A percentile compares a stretch with the other conserved stretches of the same genome.
Conservation (phyloP, 2,329 filamentous ascomycete species). For the Bipolaris gigantea region DNA sequence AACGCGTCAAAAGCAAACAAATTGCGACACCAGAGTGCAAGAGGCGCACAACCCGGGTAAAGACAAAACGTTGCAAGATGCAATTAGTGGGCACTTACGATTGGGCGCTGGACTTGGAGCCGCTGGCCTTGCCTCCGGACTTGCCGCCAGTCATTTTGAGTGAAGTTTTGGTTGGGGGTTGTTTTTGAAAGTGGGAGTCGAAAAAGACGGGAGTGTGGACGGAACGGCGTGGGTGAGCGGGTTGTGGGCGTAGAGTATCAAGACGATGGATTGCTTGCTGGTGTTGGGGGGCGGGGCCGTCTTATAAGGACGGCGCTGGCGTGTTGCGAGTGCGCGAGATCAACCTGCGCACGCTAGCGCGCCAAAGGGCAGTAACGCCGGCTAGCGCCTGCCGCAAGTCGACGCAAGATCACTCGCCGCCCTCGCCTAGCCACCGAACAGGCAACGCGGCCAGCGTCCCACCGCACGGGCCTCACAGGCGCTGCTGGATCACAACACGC, state of each 20-base stretch:
- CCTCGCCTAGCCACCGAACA: slow-evolving; percentile 29
- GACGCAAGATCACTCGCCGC: slow-evolving; percentile 30
- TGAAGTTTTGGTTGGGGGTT: slow-evolving; percentile 43
- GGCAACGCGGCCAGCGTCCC: slow-evolving; percentile 26
- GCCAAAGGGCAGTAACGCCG: slow-evolving; percentile 23
- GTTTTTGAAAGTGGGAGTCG: slow-evolving; percentile 35
- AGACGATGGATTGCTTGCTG: slow-evolving; percentile 47
- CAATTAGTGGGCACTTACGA: slow-evolving; percentile 69
- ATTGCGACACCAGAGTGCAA: slow-evolving; percentile 3
- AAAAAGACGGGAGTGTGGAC: slow-evolving; percentile 22
- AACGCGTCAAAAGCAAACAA: slow-evolving; percentile 24
- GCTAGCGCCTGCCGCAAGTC: slow-evolving; percentile 16
- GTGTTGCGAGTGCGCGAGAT: slow-evolving; percentile 47
- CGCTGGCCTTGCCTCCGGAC: slow-evolving; percentile 99
- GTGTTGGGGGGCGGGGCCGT: slow-evolving; percentile 41
- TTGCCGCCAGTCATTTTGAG: slow-evolving; percentile 99
- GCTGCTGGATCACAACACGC: slow-evolving; percentile 46
- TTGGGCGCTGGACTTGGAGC: slow-evolving; percentile 94
- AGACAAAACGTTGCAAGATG: slow-evolving; percentile 8
- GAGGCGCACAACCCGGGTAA: not conserved
- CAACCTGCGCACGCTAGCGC: slow-evolving; percentile 41
- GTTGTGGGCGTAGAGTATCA: slow-evolving; percentile 39
- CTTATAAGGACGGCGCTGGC: slow-evolving; percentile 46
- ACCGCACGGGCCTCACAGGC: slow-evolving; percentile 37
- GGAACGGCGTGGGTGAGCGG: slow-evolving; percentile 21